These are phyloP conservation scores for Circinella minor DNA, from an alignment of 371 early-diverging fungal species.

Conservation along the genomic window DNA sequence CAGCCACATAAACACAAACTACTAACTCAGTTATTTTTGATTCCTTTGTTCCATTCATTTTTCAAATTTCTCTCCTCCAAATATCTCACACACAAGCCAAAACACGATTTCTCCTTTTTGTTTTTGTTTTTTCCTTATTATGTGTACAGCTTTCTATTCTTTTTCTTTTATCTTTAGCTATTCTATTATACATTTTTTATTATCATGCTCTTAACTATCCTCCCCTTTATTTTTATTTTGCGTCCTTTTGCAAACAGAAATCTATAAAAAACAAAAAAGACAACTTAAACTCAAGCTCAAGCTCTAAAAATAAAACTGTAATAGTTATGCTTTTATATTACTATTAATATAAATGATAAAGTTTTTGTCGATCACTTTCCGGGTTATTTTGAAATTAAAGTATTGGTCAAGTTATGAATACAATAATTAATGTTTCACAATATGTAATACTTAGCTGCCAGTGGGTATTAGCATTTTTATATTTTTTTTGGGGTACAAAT, in stretches of 20 bases:
- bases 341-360: not conserved
- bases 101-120: no score
- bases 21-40: not conserved
- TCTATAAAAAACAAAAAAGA: no score
- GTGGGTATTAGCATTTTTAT: no score
- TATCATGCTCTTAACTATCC: constrained; percentile 1
- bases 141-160: constrained; percentile 1
- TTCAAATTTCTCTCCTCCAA: not conserved
- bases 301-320: not conserved
- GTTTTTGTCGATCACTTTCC: no score
- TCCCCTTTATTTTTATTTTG: not conserved
- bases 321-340: constrained; percentile 2
- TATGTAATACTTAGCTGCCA: no score
- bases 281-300: no score
- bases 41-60: not conserved
- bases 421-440: no score
- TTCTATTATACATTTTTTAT: not conserved
- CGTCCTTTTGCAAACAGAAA: constrained; percentile 1
- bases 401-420: no score
- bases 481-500: no score
- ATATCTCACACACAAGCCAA: no score
- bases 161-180: no score
- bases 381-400: no score
- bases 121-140: not conserved
- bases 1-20: not conserved